Conservation (phyloP, 768 basidiomycete genomes). For the Phanerodontia chrysosporium region DNA sequence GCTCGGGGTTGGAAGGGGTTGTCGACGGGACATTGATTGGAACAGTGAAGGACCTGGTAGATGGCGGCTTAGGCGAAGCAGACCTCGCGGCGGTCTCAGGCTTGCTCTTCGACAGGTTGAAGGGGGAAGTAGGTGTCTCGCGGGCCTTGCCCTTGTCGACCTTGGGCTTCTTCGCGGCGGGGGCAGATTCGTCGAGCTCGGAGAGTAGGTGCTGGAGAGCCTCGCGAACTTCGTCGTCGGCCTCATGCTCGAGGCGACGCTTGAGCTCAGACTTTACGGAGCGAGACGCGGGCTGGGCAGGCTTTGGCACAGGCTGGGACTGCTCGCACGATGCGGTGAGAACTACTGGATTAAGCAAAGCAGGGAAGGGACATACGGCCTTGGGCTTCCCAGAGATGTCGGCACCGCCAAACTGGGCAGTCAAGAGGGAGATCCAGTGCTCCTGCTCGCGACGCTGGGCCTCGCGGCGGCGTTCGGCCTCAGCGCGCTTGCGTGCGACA, state of each 20-base stretch:
- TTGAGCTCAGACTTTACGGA: slow-evolving; percentile 1
- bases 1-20: slow-evolving; percentile 1
- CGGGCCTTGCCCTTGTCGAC: slow-evolving; percentile 21
- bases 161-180: slow-evolving; percentile 10
- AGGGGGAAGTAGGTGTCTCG: slow-evolving; percentile 10
- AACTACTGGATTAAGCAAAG: background rate
- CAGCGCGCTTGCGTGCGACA: background rate
- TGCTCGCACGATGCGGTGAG: background rate
- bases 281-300: background rate
- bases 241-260: background rate
- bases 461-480: background rate
- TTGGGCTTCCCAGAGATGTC: background rate
- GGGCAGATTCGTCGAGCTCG: background rate
- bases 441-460: slow-evolving; percentile 3
- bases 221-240: background rate
- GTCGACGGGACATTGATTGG: background rate
- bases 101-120: slow-evolving; percentile 6
- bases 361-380: background rate
- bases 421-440: background rate
- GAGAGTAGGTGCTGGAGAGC: slow-evolving; percentile 1
- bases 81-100: slow-evolving; percentile 7
- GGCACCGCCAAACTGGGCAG: background rate
- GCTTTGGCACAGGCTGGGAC: background rate
- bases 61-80: too few relatives aligned
- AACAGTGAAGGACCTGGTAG: background rate